Evolutionary conservation across 805 yeast species (phyloP).

Genomic region (Citeromyces nyonsensis): DNA sequence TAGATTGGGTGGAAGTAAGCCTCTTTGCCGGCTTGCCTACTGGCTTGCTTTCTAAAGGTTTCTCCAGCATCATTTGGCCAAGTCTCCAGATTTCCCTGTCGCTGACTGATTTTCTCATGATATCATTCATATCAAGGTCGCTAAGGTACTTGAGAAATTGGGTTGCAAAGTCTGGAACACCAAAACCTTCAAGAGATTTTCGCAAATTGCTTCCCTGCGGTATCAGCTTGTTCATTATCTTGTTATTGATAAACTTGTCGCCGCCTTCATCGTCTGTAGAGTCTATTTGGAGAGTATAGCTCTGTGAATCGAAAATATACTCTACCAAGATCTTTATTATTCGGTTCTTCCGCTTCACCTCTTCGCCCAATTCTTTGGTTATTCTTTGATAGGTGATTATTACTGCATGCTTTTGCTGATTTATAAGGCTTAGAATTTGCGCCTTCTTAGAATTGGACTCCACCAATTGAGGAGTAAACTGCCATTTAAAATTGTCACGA

Average conservation of each 20-base stretch:
- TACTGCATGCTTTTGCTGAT: neutral
- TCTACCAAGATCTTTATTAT: neutral
- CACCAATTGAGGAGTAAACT: too few species aligned
- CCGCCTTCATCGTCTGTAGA: conserved; percentile 1
- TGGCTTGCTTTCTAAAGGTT: neutral
- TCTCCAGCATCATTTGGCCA: neutral
- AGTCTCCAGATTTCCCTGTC: conserved; percentile 3
- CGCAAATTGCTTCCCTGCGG: conserved; percentile 3
- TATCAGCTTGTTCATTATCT: conserved; percentile 3
- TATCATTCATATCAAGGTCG: conserved; percentile 1
- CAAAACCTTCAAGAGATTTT: conserved; percentile 1
- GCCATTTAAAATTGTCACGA: neutral
- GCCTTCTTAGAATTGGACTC: too few species aligned
- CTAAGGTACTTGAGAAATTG: neutral
- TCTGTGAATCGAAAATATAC: neutral
- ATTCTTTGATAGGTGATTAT: neutral
- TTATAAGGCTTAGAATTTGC: neutral
- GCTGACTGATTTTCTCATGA: neutral
- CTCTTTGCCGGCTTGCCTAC: neutral
- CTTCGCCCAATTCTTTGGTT: neutral
- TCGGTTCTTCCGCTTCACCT: neutral
- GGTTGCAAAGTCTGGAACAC: neutral
- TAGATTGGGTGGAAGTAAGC: conserved; percentile 1
- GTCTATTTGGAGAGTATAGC: neutral
- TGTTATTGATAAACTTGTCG: conserved; percentile 3